Evolutionary conservation across 345 rosid species (phyloP), one percentile per base, ranked within the genome.

Genomic region (Citrus medica): DNA sequence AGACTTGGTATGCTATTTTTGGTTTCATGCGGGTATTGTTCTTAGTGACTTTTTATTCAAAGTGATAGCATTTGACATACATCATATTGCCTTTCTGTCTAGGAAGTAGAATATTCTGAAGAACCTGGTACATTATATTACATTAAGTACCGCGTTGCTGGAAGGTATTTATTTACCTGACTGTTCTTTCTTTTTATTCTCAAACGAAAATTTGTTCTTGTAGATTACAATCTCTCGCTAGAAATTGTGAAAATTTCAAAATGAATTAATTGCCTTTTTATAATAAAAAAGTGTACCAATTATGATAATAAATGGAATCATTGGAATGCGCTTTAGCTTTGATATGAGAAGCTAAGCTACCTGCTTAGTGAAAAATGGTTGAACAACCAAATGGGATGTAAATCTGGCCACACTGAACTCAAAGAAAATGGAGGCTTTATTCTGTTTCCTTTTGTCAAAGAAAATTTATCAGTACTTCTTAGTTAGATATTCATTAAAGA

Each of bases 101-200:
- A 95, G 99, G 99, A 95, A 91, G 99, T 95, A 76, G 99, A 95
- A 83, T 95, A 95, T 86, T 91, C 98, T 55, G 99, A 95, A 89
- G 99, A 95, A 82, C 90, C 92, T 77, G 98, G 97, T 68, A 79
- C 84, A 76, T 87, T 95, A 32, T 95, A 93, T 83, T 82, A 93
- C 83, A 95, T 95, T 79, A 95, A 93, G 81, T 95, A 95, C 80
- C 99, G 99, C 32, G 93, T 95, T 62, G 99, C 99, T 82, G 98
- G 98, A 83, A 91, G 93, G 97, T 92, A 89, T 22, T 78, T 92
- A 89, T 22, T 78, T 71, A 76, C 62, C 12, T 25, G 51, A 67
- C 40, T 58, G 8, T 46, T 19, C 1, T 63, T 63, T 73, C 71
- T 40, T 13, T 24, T 35, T 22, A 2, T 19, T 17, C 53, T 40